Evolutionary conservation across 257 asterid genomes (phyloP).

Genomic region (Capsicum pubescens): DNA sequence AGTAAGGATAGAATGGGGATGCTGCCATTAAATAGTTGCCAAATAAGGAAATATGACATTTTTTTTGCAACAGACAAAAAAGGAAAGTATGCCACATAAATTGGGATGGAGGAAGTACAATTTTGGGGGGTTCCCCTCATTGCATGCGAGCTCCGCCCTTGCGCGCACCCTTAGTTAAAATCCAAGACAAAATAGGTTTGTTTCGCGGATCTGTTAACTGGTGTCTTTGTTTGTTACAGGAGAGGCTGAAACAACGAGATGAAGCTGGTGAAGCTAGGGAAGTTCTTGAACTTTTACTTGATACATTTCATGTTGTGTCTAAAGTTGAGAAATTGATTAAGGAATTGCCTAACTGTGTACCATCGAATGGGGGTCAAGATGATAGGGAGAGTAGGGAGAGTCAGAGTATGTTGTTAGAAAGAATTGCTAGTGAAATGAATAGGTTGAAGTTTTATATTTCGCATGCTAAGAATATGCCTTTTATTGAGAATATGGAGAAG

Average conservation of each 20-base stretch:
- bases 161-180: no score
- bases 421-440: slow-evolving; percentile 98
- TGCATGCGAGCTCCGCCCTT: no score
- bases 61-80: no score
- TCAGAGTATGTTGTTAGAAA: slow-evolving; percentile 94
- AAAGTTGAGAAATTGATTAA: slow-evolving; percentile 93
- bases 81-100: no score
- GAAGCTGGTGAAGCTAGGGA: slow-evolving; percentile 89
- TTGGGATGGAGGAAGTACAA: no score
- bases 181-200: slow-evolving; percentile 22
- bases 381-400: slow-evolving; percentile 96
- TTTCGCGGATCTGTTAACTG: slow-evolving; percentile 73
- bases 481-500: slow-evolving; percentile 95
- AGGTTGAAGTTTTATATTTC: slow-evolving; percentile 82
- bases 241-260: slow-evolving; percentile 81
- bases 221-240: slow-evolving; percentile 49
- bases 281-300: slow-evolving; percentile 86
- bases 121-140: no score
- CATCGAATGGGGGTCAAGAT: slow-evolving; percentile 61
- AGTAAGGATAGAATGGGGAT: no score
- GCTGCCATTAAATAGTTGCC: no score
- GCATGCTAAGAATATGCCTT: slow-evolving; percentile 91
- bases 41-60: no score
- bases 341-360: slow-evolving; percentile 59
- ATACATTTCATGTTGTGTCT: slow-evolving; percentile 92